phyloP scores from a whole-genome alignment of 2,329 filamentous ascomycete species.

The Beauveria caledonica region DNA sequence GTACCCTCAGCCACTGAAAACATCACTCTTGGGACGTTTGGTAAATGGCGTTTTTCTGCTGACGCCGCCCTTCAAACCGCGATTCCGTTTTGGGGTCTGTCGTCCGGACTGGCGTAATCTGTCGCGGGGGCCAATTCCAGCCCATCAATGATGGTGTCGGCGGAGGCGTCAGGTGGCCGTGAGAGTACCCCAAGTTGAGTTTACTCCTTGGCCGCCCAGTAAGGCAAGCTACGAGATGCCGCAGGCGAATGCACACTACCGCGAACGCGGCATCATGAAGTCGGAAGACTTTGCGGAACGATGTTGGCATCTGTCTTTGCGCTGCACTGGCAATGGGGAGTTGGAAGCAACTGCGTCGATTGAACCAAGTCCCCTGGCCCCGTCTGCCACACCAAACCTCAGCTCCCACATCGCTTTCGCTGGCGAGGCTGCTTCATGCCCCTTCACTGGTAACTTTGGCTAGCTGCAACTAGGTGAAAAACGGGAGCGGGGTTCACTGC shows the following conservation, averaged over 20 bases:
- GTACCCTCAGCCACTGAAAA: background rate
- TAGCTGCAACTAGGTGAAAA: background rate
- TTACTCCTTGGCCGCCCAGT: background rate
- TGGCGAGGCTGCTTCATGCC: slow-evolving; percentile 1
- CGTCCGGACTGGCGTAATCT: slow-evolving; percentile 8
- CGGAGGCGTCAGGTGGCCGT: background rate
- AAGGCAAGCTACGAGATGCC: background rate
- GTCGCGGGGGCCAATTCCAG: slow-evolving; percentile 3
- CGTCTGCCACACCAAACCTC: background rate
- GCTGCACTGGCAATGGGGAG: background rate
- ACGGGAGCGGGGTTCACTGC: slow-evolving; percentile 3
- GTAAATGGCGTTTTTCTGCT: slow-evolving; percentile 7
- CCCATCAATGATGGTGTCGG: background rate
- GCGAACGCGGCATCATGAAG: background rate
- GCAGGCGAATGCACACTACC: background rate
- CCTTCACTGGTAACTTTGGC: background rate
- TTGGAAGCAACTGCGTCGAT: background rate
- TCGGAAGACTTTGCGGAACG: background rate
- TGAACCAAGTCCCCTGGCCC: background rate
- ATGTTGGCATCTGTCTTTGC: background rate
- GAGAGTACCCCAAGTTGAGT: background rate
- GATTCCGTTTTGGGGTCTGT: slow-evolving; percentile 9
- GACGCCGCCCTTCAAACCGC: slow-evolving; percentile 2
- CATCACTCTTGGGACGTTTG: background rate
- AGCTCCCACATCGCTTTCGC: background rate